Percentiles rank a stretch among this genome's conserved stretches.
phyloP scores from a whole-genome alignment of 108 stramenopile species.

The Mayamaea pseudoterrestris region DNA sequence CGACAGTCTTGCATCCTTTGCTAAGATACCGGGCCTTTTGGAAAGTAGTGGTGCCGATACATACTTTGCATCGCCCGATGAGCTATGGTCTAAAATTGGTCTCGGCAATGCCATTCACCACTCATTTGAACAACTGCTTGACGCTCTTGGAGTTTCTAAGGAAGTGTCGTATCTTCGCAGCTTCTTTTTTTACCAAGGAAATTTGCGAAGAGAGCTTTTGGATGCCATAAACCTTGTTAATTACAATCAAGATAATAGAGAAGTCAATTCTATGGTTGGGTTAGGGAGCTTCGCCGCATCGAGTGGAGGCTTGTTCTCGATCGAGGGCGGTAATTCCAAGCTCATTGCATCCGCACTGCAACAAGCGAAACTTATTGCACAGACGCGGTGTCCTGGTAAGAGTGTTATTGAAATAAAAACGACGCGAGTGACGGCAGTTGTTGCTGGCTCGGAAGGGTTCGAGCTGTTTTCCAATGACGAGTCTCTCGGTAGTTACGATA shows the following conservation, averaged over 20 bases:
- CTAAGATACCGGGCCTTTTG: slow-evolving; percentile 21
- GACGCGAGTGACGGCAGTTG: slow-evolving; percentile 18
- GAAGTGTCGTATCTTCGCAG: slow-evolving; percentile 23
- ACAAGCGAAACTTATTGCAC: slow-evolving; percentile 27
- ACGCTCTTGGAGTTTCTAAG: slow-evolving; percentile 26
- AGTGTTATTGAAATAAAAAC: not conserved
- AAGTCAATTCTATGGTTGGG: slow-evolving; percentile 59
- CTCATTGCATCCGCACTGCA: slow-evolving; percentile 48
- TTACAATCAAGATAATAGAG: slow-evolving; percentile 53
- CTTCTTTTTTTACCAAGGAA: slow-evolving; percentile 29
- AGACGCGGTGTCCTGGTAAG: slow-evolving; percentile 16
- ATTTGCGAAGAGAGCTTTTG: slow-evolving; percentile 42
- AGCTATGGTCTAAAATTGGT: slow-evolving; percentile 47
- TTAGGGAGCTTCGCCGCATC: slow-evolving; percentile 41
- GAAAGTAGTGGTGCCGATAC: slow-evolving; percentile 25
- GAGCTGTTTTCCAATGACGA: slow-evolving; percentile 21
- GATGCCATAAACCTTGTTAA: slow-evolving; percentile 47
- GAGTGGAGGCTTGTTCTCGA: slow-evolving; percentile 24
- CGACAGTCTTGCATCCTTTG: slow-evolving; percentile 19
- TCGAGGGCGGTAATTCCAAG: slow-evolving; percentile 61
- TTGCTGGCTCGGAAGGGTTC: slow-evolving; percentile 15
- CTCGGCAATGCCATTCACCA: slow-evolving; percentile 16
- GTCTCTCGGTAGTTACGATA: slow-evolving; percentile 45
- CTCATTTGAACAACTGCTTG: slow-evolving; percentile 47
- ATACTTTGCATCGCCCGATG: slow-evolving; percentile 54